Evolutionary conservation across 257 asterid genomes (phyloP), one percentile per base, ranked within the genome.

Genomic region (Ilex asprella): DNA sequence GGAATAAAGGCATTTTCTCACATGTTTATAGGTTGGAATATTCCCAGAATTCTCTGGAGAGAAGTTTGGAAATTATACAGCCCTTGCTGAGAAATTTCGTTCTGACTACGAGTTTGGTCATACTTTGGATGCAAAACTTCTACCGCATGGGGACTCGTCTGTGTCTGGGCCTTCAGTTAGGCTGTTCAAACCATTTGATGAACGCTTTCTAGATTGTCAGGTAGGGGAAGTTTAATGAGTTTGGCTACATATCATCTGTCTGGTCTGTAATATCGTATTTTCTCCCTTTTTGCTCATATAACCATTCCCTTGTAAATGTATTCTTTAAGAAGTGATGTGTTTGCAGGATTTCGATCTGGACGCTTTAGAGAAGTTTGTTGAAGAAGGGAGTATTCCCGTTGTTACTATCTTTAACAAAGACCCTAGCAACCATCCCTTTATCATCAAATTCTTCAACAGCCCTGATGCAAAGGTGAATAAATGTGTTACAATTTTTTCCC

Each of bases 101-200:
- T 75, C 88, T 61, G 92, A 88, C 69, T 85, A 76, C 67, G 98
- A 88, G 67, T 82, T 88, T 71, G 87, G 81, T 60, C 94, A 86
- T 74, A 74, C 94, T 68, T 65, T 62, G 62, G 86, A 83, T 77
- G 90, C 85, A 63, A 88, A 86, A 72, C 78, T 79, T 62, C 91
- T 91, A 70, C 96, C 96, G 66, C 94, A 78, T 47, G 98, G 96
- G 46, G 95, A 88, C 41, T 79, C 82, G 55, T 84, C 96, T 14
- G 79, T 77, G 61, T 67, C 79, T 30, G 98, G 88, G 56, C 98
- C 96, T 66, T 64, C 79, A 61, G 86, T 91, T 72, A 76, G 98
- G 81, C 67, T 91, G 81, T 79, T 91, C 73, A 91, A 88, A 82
- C 98, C 95, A 53, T 91, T 91, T 56, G 98, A 91, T 81, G 98